Conservation (phyloP, 176 grass and related monocot genomes). For the Phoenix dactylifera region DNA sequence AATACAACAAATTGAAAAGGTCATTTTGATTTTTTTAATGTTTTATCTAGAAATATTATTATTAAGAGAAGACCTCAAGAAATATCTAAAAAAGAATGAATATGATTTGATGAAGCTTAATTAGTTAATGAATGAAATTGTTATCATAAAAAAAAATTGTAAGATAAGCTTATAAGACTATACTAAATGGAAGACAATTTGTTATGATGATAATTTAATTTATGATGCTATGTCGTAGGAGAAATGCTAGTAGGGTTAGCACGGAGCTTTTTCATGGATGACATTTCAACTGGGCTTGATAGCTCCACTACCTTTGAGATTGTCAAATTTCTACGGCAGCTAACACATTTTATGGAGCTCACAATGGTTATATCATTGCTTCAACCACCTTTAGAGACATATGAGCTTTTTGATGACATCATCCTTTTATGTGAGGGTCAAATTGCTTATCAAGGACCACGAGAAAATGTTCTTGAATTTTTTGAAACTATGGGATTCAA, state of each 20-base stretch:
- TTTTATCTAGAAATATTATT: no score
- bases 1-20: no score
- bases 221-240: conserved; percentile 35
- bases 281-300: conserved; percentile 96
- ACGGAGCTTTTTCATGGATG: conserved; percentile 96
- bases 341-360: conserved; percentile 74
- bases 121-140: no score
- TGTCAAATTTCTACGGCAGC: conserved; percentile 73
- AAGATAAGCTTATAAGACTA: no score
- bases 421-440: conserved; percentile 84
- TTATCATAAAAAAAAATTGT: no score
- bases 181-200: no score
- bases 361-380: conserved; percentile 88
- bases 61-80: no score
- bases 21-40: no score
- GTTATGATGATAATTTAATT: no score
- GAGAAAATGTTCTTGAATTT: conserved; percentile 60
- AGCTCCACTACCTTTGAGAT: conserved; percentile 91
- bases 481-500: conserved; percentile 83
- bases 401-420: conserved; percentile 91
- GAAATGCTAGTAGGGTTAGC: conserved; percentile 84
- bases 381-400: conserved; percentile 76
- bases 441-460: conserved; percentile 86
- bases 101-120: no score
- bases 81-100: no score